Base-by-base conservation (phyloP, 768 basidiomycete genomes). In the Kwoniella newhampshirensis region DNA sequence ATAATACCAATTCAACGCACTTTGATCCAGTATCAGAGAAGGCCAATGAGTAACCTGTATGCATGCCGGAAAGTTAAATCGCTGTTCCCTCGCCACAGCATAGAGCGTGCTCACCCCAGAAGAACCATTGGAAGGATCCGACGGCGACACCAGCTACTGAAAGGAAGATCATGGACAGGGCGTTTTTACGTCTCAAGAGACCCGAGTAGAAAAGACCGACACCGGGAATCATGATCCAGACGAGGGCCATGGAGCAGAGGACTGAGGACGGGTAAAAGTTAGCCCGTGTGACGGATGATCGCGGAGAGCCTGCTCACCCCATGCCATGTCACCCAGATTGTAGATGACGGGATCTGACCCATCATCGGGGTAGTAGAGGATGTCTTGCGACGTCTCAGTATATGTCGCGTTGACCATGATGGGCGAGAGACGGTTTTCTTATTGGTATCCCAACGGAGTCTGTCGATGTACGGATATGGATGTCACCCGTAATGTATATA, bases 21-120 rank as follows among this genome's bases (percentile, higher is more conserved):
- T 54, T 54, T 21, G 50, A 52, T 3, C 54, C 62, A 41, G 86
- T 81, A 1, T 85, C 81, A 2, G 88, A 89, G 77, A 93, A 93
- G 1, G 89, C 87, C 28, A 93, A 80, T 1, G 91, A 87, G 78
- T 91, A 93, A 75, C 93, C 93, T 52, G 27, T 52, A 36, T 18
- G 21, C 36, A 4, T 2, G 30, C 15, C 28, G 21, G 35, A 1
- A 40, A 11, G 0, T 12, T n/a, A 4, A 35, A 35, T 20, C n/a
- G n/a, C n/a, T n/a, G n/a, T n/a, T n/a, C n/a, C n/a, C n/a, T n/a
- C n/a, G n/a, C n/a, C n/a, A n/a, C n/a, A n/a, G n/a, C n/a, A n/a
- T n/a, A 21, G 15, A 17, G 30, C 36, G 3, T n/a, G 1, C 43
- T 54, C n/a, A 45, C 55, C 57, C 93, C 93, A 96, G 81, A 94